Evolutionary conservation across 2,329 filamentous ascomycete genomes (phyloP).

Genomic region (Atkinsonella texensis): DNA sequence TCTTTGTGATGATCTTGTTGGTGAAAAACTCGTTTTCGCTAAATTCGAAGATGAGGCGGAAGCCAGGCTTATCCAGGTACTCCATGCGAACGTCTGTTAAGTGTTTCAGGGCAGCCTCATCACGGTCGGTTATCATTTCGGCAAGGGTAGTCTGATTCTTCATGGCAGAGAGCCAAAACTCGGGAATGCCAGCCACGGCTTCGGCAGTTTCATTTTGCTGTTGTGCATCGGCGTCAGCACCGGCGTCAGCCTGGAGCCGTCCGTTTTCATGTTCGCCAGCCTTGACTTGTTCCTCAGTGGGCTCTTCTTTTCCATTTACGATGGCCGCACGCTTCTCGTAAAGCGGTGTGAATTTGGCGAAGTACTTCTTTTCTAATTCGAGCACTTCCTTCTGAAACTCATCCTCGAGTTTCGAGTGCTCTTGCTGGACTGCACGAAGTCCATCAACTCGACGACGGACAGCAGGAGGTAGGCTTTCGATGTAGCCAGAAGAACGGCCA

Average conservation of each 20-base stretch:
- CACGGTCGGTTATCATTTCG: constrained; percentile 97
- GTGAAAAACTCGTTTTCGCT: constrained; percentile 90
- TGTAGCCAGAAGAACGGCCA: constrained; percentile 91
- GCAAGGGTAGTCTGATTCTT: constrained; percentile 97
- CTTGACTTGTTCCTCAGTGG: constrained; percentile 75
- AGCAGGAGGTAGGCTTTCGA: constrained; percentile 82
- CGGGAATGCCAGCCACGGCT: constrained; percentile 69
- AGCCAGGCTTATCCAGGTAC: constrained; percentile 95
- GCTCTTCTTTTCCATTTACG: constrained; percentile 77
- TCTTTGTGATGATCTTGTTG: constrained; percentile 96
- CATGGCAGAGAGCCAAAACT: constrained; percentile 99
- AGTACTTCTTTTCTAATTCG: constrained; percentile 98
- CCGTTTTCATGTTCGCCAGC: constrained; percentile 71
- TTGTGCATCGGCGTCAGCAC: constrained; percentile 42
- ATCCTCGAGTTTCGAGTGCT: constrained; percentile 95
- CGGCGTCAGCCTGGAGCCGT: constrained; percentile 56
- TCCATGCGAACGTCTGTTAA: constrained; percentile 95
- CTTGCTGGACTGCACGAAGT: constrained; percentile 95
- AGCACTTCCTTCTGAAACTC: constrained; percentile 98
- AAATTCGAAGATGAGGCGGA: constrained; percentile 97
- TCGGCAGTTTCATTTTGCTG: constrained; percentile 45
- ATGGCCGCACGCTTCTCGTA: constrained; percentile 93
- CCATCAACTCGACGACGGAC: constrained; percentile 91
- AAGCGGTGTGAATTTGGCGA: constrained; percentile 93
- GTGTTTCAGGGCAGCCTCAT: constrained; percentile 85